A percentile compares a stretch with the other conserved stretches of the same genome.
Conservation (phyloP, 2,329 filamentous ascomycete genomes). For the Colletotrichum chrysophilum region DNA sequence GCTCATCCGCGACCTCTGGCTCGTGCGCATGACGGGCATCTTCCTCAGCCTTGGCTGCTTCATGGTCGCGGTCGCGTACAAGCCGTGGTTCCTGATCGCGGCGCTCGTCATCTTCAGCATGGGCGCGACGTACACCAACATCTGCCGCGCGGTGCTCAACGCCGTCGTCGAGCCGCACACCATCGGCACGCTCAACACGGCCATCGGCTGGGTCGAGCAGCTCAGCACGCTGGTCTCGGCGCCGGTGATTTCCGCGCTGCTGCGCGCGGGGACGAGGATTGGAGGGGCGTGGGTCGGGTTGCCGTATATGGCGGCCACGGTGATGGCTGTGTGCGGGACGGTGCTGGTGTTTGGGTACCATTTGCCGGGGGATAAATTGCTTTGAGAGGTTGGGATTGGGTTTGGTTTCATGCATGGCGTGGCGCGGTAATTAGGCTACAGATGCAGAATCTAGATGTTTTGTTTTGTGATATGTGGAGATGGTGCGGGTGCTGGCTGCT, state of each 20-base stretch:
- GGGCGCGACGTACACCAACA: conserved; percentile 46
- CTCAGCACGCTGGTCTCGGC: conserved; percentile 50
- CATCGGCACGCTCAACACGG: conserved; percentile 58
- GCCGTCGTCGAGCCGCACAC: conserved; percentile 58
- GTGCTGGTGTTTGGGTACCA: conserved; percentile 34
- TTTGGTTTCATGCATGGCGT: neutral
- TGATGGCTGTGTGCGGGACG: conserved; percentile 33
- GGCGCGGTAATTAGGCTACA: neutral
- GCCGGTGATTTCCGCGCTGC: conserved; percentile 51
- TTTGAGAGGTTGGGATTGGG: neutral
- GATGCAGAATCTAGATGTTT: neutral
- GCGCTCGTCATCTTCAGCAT: conserved; percentile 51
- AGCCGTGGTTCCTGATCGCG: conserved; percentile 37
- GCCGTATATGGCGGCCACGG: conserved; percentile 47
- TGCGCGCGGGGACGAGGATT: conserved; percentile 48
- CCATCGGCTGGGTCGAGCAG: conserved; percentile 55
- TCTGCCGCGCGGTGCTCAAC: conserved; percentile 57
- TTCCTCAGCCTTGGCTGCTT: conserved; percentile 38
- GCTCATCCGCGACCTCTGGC: conserved; percentile 43
- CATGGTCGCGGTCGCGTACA: conserved; percentile 40
- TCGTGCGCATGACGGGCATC: conserved; percentile 38
- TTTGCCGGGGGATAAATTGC: conserved; percentile 25
- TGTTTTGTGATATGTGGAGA: neutral
- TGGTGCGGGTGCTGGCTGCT: neutral
- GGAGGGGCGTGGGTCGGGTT: conserved; percentile 56